Conservation (phyloP, 495 filamentous ascomycete species). For the Aspergillus bridgeri region DNA sequence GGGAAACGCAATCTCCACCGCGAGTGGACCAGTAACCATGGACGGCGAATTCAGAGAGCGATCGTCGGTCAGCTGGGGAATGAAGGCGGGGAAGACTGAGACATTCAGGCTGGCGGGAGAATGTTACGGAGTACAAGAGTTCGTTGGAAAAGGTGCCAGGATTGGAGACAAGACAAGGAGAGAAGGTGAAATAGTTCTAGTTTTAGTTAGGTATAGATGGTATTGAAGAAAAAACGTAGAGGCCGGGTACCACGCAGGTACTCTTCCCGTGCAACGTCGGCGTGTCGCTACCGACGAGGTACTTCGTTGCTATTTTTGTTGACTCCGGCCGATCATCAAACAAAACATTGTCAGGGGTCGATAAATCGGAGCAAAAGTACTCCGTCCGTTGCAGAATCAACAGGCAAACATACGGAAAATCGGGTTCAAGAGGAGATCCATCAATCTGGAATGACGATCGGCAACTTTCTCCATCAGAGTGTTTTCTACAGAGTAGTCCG, state of each 20-base stretch:
- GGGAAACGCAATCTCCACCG: not conserved
- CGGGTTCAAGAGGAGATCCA: not conserved
- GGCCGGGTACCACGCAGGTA: too few species aligned
- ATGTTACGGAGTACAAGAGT: not conserved
- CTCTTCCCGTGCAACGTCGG: not conserved
- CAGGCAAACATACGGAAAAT: too few species aligned
- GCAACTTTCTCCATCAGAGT: not conserved
- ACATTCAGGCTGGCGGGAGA: not conserved
- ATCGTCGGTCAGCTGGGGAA: not conserved
- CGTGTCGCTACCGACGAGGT: not conserved
- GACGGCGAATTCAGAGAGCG: slow-evolving; percentile 4
- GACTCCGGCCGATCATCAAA: not conserved
- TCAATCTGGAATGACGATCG: not conserved
- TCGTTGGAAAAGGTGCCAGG: too few species aligned
- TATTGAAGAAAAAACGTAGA: too few species aligned
- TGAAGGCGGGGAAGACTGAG: slow-evolving; percentile 2
- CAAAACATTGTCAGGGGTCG: not conserved
- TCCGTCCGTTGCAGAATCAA: too few species aligned
- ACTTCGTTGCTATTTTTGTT: not conserved
- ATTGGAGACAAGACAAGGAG: too few species aligned
- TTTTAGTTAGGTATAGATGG: too few species aligned
- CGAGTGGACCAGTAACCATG: slow-evolving; percentile 1
- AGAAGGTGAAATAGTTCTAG: too few species aligned
- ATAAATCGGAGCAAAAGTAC: too few species aligned
- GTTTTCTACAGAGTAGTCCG: not conserved